These are phyloP conservation scores for Dendrobium officinale DNA, from an alignment of 106 monocot species.

Conservation along the genomic window DNA sequence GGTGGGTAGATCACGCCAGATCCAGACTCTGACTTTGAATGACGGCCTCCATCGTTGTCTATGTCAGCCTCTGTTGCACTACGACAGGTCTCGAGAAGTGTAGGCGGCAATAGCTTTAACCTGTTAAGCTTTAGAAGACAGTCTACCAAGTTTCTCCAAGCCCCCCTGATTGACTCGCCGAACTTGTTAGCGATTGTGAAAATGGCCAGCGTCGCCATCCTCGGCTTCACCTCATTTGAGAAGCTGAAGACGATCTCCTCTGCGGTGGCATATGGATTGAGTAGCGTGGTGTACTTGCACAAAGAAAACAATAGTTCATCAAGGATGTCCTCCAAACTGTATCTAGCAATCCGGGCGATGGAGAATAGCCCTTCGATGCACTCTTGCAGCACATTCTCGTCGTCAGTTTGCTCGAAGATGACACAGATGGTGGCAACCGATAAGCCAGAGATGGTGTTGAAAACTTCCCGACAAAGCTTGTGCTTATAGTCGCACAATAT, in stretches of 20 bases:
- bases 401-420: constrained; percentile 80
- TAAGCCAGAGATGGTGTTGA: constrained; percentile 66
- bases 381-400: constrained; percentile 61
- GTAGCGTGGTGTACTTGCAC: constrained; percentile 76
- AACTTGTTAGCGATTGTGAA: constrained; percentile 91
- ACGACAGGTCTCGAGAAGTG: constrained; percentile 17
- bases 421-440: constrained; percentile 60
- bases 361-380: constrained; percentile 67
- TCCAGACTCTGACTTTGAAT: constrained; percentile 31
- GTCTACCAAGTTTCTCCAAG: constrained; percentile 76
- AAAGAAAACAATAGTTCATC: constrained; percentile 87
- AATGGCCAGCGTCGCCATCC: constrained; percentile 79
- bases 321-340: constrained; percentile 73
- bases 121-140: constrained; percentile 86
- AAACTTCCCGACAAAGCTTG: constrained; percentile 60
- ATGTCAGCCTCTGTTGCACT: not conserved
- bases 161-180: constrained; percentile 63
- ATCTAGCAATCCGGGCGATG: constrained; percentile 53
- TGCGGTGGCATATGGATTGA: constrained; percentile 74
- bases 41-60: not conserved
- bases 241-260: constrained; percentile 80
- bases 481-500: constrained; percentile 56
- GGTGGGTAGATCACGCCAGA: constrained; percentile 48
- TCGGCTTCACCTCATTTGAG: constrained; percentile 69
- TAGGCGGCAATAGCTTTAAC: constrained; percentile 60